phyloP scores from a whole-genome alignment of 2,329 filamentous ascomycete species.

The Ceratocystis destructans region DNA sequence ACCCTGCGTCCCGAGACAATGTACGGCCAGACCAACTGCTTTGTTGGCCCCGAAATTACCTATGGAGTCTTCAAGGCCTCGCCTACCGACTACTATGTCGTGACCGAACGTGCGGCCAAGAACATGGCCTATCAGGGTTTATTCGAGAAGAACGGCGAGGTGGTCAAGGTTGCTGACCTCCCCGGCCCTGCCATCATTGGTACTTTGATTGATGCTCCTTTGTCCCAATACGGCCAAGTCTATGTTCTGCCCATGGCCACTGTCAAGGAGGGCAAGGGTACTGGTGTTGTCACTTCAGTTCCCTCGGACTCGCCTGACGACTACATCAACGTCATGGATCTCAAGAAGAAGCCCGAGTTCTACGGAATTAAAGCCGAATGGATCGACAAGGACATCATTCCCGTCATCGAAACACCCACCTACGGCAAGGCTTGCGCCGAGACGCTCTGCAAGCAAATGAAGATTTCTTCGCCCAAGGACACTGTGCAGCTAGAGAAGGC shows the following conservation, averaged over 20 bases:
- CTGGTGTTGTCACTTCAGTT: constrained; percentile 88
- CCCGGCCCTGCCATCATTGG: constrained; percentile 70
- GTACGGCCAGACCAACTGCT: constrained; percentile 96
- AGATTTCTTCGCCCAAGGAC: constrained; percentile 95
- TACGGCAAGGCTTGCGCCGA: constrained; percentile 78
- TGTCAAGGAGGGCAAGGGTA: constrained; percentile 84
- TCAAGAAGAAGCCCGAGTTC: constrained; percentile 90
- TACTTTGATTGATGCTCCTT: constrained; percentile 75
- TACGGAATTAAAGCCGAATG: constrained; percentile 95
- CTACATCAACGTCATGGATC: constrained; percentile 73
- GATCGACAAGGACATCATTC: constrained; percentile 78
- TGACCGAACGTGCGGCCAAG: constrained; percentile 71
- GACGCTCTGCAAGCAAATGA: constrained; percentile 75
- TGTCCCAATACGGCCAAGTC: constrained; percentile 73
- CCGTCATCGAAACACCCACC: constrained; percentile 77
- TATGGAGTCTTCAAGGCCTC: constrained; percentile 79
- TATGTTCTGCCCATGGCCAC: constrained; percentile 91
- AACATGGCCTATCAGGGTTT: constrained; percentile 95
- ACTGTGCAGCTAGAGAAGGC: constrained; percentile 76
- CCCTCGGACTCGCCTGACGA: constrained; percentile 92
- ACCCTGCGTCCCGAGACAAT: constrained; percentile 94
- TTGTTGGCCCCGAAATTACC: constrained; percentile 75
- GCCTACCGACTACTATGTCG: constrained; percentile 67
- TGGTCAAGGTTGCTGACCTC: constrained; percentile 61
- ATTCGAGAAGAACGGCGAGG: constrained; percentile 62